A percentile compares a stretch with the other conserved stretches of the same genome.
Evolutionary conservation across 306 rosid genomes (phyloP).

Genomic region (barrel medic (Medicago truncatula)): MtrunA17r5.0-ANR NC_053048.1:34224001-34224500

Average conservation of each 20-base stretch:
- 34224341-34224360: constrained; percentile 91
- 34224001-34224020: constrained; percentile 93
- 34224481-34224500: constrained; percentile 96
- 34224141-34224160: constrained; percentile 98
- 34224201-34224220: constrained; percentile 97
- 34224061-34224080: constrained; percentile 95
- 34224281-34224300: constrained; percentile 99
- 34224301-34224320: constrained; percentile 89
- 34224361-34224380: constrained; percentile 98
- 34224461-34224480: constrained; percentile 94
- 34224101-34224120: constrained; percentile 99
- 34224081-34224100: constrained; percentile 95
- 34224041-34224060: constrained; percentile 99
- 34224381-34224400: constrained; percentile 95
- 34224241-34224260: constrained; percentile 98
- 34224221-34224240: constrained; percentile 98
- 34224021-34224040: constrained; percentile 99
- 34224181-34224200: constrained; percentile 95
- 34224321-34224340: constrained; percentile 97
- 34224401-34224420: constrained; percentile 91
- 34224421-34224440: constrained; percentile 83
- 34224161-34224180: constrained; percentile 98
- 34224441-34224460: constrained; percentile 91
- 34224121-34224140: constrained; percentile 94
- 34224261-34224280: constrained; percentile 97